phyloP scores from a whole-genome alignment of 1,284 basidiomycete species.

The Irpex sp. region DNA sequence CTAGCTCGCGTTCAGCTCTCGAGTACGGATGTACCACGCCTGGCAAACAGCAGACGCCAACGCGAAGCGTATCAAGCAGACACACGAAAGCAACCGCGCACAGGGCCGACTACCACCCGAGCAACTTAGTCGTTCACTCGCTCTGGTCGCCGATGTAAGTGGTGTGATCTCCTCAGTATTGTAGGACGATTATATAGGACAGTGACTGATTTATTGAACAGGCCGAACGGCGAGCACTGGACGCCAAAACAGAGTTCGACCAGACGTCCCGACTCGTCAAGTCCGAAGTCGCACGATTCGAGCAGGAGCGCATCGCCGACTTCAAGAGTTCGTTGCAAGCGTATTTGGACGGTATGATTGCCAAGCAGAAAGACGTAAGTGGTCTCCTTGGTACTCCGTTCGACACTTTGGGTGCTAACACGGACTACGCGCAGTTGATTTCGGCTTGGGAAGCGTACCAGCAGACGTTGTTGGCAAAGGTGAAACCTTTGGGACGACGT shows the following conservation, averaged over 20 bases:
- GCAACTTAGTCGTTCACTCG: conserved; percentile 62
- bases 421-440: conserved; percentile 47
- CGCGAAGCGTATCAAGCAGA: conserved; percentile 64
- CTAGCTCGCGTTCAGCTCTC: conserved; percentile 82
- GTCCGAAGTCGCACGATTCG: conserved; percentile 89
- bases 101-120: conserved; percentile 70
- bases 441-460: conserved; percentile 74
- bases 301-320: conserved; percentile 88
- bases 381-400: conserved; percentile 4
- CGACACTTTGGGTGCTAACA: neutral
- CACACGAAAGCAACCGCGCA: conserved; percentile 78
- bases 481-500: neutral
- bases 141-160: conserved; percentile 75
- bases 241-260: conserved; percentile 86
- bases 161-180: neutral
- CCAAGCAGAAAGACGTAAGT: conserved; percentile 75
- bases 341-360: conserved; percentile 82
- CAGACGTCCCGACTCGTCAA: conserved; percentile 86
- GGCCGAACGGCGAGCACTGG: conserved; percentile 82
- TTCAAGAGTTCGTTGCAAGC: conserved; percentile 76
- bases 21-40: conserved; percentile 77
- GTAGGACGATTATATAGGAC: too few relatives aligned
- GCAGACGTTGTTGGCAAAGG: conserved; percentile 52
- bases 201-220: conserved; percentile 1
- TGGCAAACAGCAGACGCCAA: conserved; percentile 84